Conservation (phyloP, 2,329 filamentous ascomycete species). For the Aspergillus sergii region DNA sequence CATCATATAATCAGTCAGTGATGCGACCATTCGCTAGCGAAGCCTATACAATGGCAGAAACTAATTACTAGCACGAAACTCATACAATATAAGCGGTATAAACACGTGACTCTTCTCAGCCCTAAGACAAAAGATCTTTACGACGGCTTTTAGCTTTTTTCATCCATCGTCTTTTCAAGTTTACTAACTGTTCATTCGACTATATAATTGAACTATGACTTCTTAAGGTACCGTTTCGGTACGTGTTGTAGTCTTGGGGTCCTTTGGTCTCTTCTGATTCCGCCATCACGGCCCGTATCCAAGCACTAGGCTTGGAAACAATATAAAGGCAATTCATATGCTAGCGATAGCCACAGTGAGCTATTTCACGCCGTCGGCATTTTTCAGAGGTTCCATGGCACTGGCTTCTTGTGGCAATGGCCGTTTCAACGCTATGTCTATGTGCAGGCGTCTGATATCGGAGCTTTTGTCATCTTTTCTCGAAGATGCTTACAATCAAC, state of each 20-base stretch:
- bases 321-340: not conserved
- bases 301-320: not conserved
- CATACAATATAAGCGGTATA: not conserved
- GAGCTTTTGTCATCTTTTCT: too few species aligned
- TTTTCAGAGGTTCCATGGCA: not conserved
- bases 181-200: not conserved
- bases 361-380: not conserved
- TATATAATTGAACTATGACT: not conserved
- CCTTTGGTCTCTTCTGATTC: not conserved
- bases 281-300: not conserved
- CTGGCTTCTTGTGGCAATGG: not conserved
- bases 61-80: not conserved
- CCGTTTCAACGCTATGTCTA: too few species aligned
- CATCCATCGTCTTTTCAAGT: too few species aligned
- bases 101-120: not conserved
- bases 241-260: not conserved
- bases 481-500: too few species aligned
- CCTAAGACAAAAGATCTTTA: not conserved
- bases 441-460: too few species aligned
- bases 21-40: not conserved
- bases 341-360: not conserved
- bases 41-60: not conserved
- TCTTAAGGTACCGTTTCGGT: not conserved
- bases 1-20: not conserved
- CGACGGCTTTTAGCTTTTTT: not conserved